Base-by-base conservation (phyloP, 1,284 basidiomycete species). In the Ceraceosorus guamensis region DNA sequence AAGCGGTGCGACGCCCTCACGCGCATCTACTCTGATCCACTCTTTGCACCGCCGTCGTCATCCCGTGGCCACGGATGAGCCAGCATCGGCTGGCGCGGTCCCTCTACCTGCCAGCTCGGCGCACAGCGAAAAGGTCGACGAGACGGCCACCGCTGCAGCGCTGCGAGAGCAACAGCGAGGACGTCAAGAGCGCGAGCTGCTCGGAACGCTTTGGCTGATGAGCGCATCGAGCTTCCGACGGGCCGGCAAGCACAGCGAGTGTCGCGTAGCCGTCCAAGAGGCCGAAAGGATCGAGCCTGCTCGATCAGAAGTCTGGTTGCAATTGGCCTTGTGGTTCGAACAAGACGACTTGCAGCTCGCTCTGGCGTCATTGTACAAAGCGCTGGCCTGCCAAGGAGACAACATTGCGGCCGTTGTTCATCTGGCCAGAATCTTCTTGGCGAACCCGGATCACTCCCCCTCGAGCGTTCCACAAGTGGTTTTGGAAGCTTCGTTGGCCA, bases 191-290 rank as follows among this genome's bases (percentile, higher is more conserved):
- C 77, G 73, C 18, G 61, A 66, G 16, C 48, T 67, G n/a, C 79
- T 97, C 55, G 88, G 87, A 55, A 85, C 90, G 65, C 79, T 97
- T 18, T 99, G 93, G 93, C 79, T 97, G 5, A 88, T 90, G 82
- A 87, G 86, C 2, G 90, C 93, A 0, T 91, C 95, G 4, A 92
- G 89, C 0, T 98, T 96, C 80, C 82, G 95, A 35, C 80, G 93
- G 56, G 80, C 87, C 49, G 88, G 88, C 8, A 91, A 92, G 78
- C 83, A 89, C 55, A 89, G 92, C 59, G 89, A 97, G 71, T 85
- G 88, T 2, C 84, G 86, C 56, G 90, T 85, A 7, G 87, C 93
- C 2, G 91, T 97, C 50, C 89, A 92, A 72, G 93, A 99, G 78
- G 95, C 93, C 0, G 93, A 99, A 76, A 84, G 87, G 5, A 81